Conservation (phyloP, 306 rosid species). For the Lablab purpureus region DNA sequence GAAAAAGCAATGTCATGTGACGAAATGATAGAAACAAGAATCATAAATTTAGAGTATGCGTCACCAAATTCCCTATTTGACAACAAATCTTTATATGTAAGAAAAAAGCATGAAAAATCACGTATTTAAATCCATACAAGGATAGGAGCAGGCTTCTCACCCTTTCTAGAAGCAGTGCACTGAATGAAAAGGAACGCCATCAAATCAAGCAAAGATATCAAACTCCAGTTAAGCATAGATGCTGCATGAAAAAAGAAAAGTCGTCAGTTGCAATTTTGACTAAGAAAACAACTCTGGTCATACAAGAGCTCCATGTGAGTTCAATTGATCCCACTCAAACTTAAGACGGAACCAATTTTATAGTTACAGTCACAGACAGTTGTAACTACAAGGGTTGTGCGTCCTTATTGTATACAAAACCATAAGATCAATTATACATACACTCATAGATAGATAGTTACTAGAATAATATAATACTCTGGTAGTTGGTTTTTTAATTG, state of each 20-base stretch:
- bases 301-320: conserved; percentile 6
- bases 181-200: conserved; percentile 55
- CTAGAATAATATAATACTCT: neutral
- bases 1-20: neutral
- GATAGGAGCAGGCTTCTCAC: conserved; percentile 47
- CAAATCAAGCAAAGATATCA: conserved; percentile 55
- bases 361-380: neutral
- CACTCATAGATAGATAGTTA: neutral
- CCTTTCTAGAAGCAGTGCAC: conserved; percentile 51
- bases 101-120: conserved; percentile 8
- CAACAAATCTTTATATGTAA: conserved; percentile 4
- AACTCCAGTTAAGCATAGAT: conserved; percentile 55
- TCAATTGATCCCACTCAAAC: conserved; percentile 26
- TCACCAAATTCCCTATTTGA: conserved; percentile 18
- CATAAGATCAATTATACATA: neutral
- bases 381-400: neutral
- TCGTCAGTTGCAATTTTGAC: conserved; percentile 17
- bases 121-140: conserved; percentile 17
- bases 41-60: neutral
- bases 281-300: conserved; percentile 12
- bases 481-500: neutral
- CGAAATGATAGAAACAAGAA: conserved; percentile 31
- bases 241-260: conserved; percentile 49
- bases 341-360: neutral
- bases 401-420: conserved; percentile 22